These are phyloP conservation scores for Diplodia scrobiculata DNA, from an alignment of 2,329 filamentous ascomycete species.

Conservation along the genomic window DNA sequence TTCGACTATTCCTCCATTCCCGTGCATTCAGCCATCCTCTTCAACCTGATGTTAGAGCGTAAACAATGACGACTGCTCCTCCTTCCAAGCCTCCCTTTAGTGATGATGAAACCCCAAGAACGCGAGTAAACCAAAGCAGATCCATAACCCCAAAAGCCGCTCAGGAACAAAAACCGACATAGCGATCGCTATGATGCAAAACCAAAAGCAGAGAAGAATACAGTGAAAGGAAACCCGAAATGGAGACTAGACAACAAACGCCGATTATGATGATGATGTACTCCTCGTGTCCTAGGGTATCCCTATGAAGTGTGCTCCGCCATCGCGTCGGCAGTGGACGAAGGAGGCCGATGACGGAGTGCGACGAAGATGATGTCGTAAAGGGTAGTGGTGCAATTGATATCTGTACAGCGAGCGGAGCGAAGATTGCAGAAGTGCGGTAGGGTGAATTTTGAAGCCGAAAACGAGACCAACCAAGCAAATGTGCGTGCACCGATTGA, in stretches of 20 bases:
- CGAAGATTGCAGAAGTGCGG: constrained; percentile 5
- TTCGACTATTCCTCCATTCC: background rate
- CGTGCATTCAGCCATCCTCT: constrained; percentile 11
- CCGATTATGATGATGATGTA: constrained; percentile 23
- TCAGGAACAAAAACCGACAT: constrained; percentile 5
- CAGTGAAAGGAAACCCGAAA: constrained; percentile 6
- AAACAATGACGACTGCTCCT: constrained; percentile 11
- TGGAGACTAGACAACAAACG: constrained; percentile 7
- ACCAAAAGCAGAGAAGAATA: constrained; percentile 4
- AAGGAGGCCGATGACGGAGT: constrained; percentile 7
- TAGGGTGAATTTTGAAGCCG: constrained; percentile 14
- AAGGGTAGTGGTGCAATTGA: constrained; percentile 26
- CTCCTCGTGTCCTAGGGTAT: constrained; percentile 27
- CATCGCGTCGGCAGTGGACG: constrained; percentile 13
- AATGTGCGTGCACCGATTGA: constrained; percentile 11
- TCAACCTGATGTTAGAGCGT: constrained; percentile 6
- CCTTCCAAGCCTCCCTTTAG: constrained; percentile 1
- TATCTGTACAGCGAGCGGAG: constrained; percentile 26
- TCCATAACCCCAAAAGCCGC: constrained; percentile 16
- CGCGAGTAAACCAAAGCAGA: constrained; percentile 15
- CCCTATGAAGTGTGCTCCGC: constrained; percentile 26
- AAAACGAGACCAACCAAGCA: constrained; percentile 24
- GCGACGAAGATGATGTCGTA: constrained; percentile 24
- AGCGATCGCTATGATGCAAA: constrained; percentile 20
- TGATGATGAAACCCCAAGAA: constrained; percentile 15